Evolutionary conservation across 2,329 filamentous ascomycete species (phyloP).

Genomic region (Botrytis squamosa): DNA sequence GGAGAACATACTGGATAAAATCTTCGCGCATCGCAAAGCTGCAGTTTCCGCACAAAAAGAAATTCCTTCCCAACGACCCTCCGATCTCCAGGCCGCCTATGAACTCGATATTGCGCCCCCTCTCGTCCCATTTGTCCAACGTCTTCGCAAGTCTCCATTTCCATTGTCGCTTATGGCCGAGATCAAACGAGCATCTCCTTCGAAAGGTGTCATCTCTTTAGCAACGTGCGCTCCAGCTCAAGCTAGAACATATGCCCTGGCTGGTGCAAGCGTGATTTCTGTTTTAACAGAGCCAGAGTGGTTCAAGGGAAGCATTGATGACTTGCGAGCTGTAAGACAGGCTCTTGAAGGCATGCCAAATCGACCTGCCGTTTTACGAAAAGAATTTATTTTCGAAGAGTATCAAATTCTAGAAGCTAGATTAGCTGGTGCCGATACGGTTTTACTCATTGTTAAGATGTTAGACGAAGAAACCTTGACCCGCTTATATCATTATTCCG

Average conservation of each 20-base stretch:
- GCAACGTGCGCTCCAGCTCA: slow-evolving; percentile 86
- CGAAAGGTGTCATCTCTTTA: slow-evolving; percentile 90
- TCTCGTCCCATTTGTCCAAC: slow-evolving; percentile 73
- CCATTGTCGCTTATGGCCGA: slow-evolving; percentile 95
- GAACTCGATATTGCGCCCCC: slow-evolving; percentile 82
- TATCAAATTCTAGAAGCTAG: slow-evolving; percentile 97
- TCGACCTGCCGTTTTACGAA: slow-evolving; percentile 85
- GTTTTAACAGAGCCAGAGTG: slow-evolving; percentile 98
- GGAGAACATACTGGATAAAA: slow-evolving; percentile 84
- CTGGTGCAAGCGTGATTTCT: slow-evolving; percentile 94
- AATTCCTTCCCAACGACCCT: slow-evolving; percentile 78
- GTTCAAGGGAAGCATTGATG: slow-evolving; percentile 98
- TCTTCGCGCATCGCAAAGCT: slow-evolving; percentile 78
- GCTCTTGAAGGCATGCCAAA: slow-evolving; percentile 90
- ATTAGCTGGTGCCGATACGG: slow-evolving; percentile 88
- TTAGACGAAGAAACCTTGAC: slow-evolving; percentile 72
- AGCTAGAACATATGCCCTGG: slow-evolving; percentile 85
- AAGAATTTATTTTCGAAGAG: slow-evolving; percentile 97
- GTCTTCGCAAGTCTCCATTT: slow-evolving; percentile 78
- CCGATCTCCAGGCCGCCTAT: slow-evolving; percentile 84
- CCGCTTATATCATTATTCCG: slow-evolving; percentile 82
- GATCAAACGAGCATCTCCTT: slow-evolving; percentile 94
- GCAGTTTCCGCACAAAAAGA: slow-evolving; percentile 78
- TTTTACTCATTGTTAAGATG: slow-evolving; percentile 98
- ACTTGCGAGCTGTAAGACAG: slow-evolving; percentile 81